phyloP scores from a whole-genome alignment of 306 rosid genomes.

The Trifolium repens region DNA sequence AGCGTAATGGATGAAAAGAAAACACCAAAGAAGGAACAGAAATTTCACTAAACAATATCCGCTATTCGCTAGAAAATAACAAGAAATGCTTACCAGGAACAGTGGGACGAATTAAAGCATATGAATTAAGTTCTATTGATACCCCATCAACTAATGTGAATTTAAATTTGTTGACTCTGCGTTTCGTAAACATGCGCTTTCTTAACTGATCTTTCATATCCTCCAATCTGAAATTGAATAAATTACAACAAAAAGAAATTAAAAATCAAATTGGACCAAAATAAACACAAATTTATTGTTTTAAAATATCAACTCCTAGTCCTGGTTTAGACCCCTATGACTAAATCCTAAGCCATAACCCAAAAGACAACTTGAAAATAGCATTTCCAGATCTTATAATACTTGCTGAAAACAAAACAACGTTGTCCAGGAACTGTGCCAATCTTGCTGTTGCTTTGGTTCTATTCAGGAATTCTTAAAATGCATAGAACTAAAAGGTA shows the following conservation, averaged over 20 bases:
- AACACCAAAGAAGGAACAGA: slow-evolving; percentile 34
- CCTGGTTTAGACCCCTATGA: slow-evolving; percentile 9
- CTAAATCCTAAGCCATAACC: slow-evolving; percentile 13
- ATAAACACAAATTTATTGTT: background rate
- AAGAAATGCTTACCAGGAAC: slow-evolving; percentile 62
- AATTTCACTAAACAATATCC: slow-evolving; percentile 16
- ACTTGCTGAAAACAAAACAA: slow-evolving; percentile 19
- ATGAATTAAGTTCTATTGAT: slow-evolving; percentile 72
- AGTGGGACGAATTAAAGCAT: slow-evolving; percentile 90
- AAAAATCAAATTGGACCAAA: slow-evolving; percentile 15
- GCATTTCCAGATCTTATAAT: background rate
- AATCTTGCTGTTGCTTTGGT: slow-evolving; percentile 19
- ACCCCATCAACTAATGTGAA: slow-evolving; percentile 70
- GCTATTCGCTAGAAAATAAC: slow-evolving; percentile 32
- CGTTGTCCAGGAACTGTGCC: slow-evolving; percentile 10
- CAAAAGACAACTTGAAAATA: background rate
- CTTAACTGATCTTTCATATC: slow-evolving; percentile 91
- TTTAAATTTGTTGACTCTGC: slow-evolving; percentile 66
- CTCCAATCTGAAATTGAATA: slow-evolving; percentile 65
- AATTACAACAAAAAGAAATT: slow-evolving; percentile 5
- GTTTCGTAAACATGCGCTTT: slow-evolving; percentile 90
- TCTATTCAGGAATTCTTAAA: background rate
- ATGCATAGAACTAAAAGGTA: slow-evolving; percentile 19
- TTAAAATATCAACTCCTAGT: slow-evolving; percentile 28
- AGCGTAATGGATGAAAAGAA: slow-evolving; percentile 16